Base-by-base conservation (phyloP, 345 rosid genomes). In the Gossypium sturtianum region DNA sequence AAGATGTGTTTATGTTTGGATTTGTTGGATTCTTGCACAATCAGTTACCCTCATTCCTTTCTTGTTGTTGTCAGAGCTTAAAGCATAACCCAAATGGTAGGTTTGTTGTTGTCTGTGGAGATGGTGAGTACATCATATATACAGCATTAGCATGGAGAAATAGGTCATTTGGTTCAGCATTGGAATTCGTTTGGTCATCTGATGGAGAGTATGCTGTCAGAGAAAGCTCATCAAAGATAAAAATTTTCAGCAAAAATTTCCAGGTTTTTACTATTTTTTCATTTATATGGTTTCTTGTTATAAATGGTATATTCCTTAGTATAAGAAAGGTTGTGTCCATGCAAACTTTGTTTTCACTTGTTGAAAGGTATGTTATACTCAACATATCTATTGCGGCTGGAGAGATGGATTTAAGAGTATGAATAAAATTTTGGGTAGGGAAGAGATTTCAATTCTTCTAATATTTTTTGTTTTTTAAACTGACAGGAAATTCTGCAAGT, bases 131-230 rank as follows among this genome's bases (percentile, higher is more conserved):
- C 79, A 91, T 96, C 75, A 96, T 93, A 80, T 96, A 96, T 75
- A 96, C 99, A 8, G 98, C 99, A 74, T 75, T 96, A 83, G 99
- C 99, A 43, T 96, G 99, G 99, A 93, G 99, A 85, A 96, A 96
- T 80, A 88, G 97, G 84, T 96, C 99, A 56, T 96, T 93, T 88
- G 99, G 99, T 71, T 91, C 99, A 22, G 98, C 97, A 41, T 75
- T 96, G 83, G 99, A 96, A 83, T 91, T 93, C 29, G 97, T 83
- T 67, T 96, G 99, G 99, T 96, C 99, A 22, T 86, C 92, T 16
- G 99, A 96, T 45, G 98, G 99, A 70, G 99, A 96, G 81, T 96
- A 88, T 84, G 99, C 98, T 75, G 97, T 91, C 71, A 88, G 97
- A 83, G 99, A 96, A 86, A 96, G 97, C 81, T 84, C 98, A 66